Conservation (phyloP, 768 basidiomycete species). For the Boletus reticuloceps region DNA sequence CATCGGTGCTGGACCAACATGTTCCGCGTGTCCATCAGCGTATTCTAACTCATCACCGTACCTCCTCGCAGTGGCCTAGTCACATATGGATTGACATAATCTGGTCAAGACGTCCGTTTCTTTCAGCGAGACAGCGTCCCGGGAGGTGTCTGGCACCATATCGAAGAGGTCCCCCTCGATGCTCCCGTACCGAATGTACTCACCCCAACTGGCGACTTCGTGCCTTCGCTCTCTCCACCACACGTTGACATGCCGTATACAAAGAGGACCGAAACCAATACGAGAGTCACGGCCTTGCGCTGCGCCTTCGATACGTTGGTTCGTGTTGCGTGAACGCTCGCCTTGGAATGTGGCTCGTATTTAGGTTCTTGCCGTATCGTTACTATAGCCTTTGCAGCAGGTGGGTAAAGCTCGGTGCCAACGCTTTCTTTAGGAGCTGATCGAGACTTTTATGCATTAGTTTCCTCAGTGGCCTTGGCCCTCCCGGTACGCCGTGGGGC, state of each 20-base stretch:
- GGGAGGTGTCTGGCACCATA: constrained; percentile 14
- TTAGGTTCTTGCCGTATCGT: no score
- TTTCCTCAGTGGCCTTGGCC: constrained; percentile 22
- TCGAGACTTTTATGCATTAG: no score
- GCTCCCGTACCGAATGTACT: constrained; percentile 12
- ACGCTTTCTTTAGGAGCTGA: neutral
- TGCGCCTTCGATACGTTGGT: constrained; percentile 6
- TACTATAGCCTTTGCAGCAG: neutral
- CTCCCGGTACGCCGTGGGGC: constrained; percentile 8
- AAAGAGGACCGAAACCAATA: constrained; percentile 8
- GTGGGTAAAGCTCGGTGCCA: neutral
- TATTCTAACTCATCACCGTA: neutral
- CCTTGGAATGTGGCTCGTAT: neutral
- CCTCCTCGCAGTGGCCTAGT: constrained; percentile 4
- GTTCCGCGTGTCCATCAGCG: neutral
- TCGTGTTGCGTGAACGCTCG: neutral
- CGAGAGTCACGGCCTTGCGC: constrained; percentile 13
- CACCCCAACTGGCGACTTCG: constrained; percentile 3
- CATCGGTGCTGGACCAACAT: constrained; percentile 15
- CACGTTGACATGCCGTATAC: constrained; percentile 9
- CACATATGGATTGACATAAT: constrained; percentile 13
- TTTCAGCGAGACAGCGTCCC: constrained; percentile 16
- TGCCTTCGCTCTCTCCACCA: constrained; percentile 7
- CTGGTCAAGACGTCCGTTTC: constrained; percentile 11
- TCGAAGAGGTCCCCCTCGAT: constrained; percentile 12